Percentiles rank a stretch among this genome's conserved stretches.
These are phyloP conservation scores for Pycnococcus provasolii DNA, from an alignment of 139 green algal species.

Conservation along the genomic window DNA sequence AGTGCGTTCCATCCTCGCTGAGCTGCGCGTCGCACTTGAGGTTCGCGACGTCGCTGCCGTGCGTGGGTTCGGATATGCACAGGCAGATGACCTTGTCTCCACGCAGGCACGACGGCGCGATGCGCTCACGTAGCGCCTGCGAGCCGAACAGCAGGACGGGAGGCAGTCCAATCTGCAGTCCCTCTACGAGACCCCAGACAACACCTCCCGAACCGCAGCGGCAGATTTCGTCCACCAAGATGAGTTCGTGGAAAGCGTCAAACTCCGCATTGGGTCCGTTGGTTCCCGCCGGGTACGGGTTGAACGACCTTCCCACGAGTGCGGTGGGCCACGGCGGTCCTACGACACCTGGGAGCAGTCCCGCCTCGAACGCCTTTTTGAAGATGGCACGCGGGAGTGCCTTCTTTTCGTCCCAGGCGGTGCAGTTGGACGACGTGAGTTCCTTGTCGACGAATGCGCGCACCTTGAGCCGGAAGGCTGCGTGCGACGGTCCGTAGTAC, in stretches of 20 bases:
- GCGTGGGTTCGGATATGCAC: conserved; percentile 25
- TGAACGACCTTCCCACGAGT: too few species aligned
- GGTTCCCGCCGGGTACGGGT: too few species aligned
- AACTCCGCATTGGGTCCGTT: conserved; percentile 7
- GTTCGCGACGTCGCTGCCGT: conserved; percentile 25
- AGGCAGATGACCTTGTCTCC: conserved; percentile 31
- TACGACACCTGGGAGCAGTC: conserved; percentile 23
- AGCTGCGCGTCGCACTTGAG: conserved; percentile 14
- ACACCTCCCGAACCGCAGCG: conserved; percentile 17
- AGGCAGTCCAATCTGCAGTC: conserved; percentile 29
- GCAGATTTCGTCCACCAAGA: conserved; percentile 23
- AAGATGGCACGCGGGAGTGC: conserved; percentile 24
- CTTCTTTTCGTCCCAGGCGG: conserved; percentile 32
- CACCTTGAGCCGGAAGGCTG: conserved; percentile 12
- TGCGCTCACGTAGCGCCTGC: conserved; percentile 3
- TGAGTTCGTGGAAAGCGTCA: conserved; percentile 27
- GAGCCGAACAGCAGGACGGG: conserved; percentile 31
- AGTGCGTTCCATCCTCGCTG: conserved; percentile 18
- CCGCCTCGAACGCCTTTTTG: conserved; percentile 24
- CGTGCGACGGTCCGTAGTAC: conserved; percentile 29
- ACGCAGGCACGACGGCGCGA: conserved; percentile 12
- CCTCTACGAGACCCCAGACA: conserved; percentile 14
- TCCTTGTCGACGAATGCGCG: conserved; percentile 29
- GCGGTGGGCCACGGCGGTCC: conserved; percentile 20
- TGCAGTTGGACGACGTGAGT: conserved; percentile 3